Percentiles rank a stretch among this genome's conserved stretches.
Evolutionary conservation across 2,329 filamentous ascomycete genomes (phyloP).

Genomic region (Elsinoe ampelina): DNA sequence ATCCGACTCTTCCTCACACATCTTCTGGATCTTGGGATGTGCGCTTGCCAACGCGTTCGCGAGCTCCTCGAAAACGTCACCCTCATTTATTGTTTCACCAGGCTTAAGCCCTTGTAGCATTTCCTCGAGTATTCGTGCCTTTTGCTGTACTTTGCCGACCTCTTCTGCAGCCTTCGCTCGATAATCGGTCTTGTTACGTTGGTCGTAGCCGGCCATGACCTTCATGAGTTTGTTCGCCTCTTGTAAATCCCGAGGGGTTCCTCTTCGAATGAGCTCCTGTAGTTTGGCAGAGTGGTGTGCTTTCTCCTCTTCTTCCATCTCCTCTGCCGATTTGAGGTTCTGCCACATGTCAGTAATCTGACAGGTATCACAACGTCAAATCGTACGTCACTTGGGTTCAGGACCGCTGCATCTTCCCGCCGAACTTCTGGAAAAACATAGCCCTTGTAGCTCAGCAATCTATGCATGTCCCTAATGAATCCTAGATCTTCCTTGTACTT

Average conservation of each 20-base stretch:
- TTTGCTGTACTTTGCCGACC: slow-evolving; percentile 88
- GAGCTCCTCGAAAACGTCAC: slow-evolving; percentile 70
- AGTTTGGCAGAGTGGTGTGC: slow-evolving; percentile 96
- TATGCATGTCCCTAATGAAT: slow-evolving; percentile 95
- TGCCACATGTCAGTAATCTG: slow-evolving; percentile 32
- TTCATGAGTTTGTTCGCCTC: slow-evolving; percentile 98
- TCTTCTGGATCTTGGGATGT: slow-evolving; percentile 97
- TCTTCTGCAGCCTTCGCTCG: slow-evolving; percentile 95
- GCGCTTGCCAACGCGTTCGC: slow-evolving; percentile 82
- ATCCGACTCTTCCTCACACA: slow-evolving; percentile 98
- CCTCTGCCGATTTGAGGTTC: slow-evolving; percentile 92
- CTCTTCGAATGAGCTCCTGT: slow-evolving; percentile 88
- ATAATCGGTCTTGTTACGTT: slow-evolving; percentile 91
- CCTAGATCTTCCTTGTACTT: slow-evolving; percentile 95
- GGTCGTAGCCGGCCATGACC: slow-evolving; percentile 96
- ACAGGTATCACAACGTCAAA: not conserved
- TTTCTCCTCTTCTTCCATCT: slow-evolving; percentile 96
- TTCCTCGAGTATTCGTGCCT: slow-evolving; percentile 84
- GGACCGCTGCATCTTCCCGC: slow-evolving; percentile 85
- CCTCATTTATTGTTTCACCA: slow-evolving; percentile 67
- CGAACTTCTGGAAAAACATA: slow-evolving; percentile 91
- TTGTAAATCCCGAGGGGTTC: slow-evolving; percentile 84
- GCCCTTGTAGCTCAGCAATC: slow-evolving; percentile 89
- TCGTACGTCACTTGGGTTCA: slow-evolving; percentile 93
- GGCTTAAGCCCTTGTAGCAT: slow-evolving; percentile 75